Percentiles rank a stretch among this genome's conserved stretches.
phyloP scores from a whole-genome alignment of 148 eudicot genomes.

The Vaccinium corymbosum region DNA sequence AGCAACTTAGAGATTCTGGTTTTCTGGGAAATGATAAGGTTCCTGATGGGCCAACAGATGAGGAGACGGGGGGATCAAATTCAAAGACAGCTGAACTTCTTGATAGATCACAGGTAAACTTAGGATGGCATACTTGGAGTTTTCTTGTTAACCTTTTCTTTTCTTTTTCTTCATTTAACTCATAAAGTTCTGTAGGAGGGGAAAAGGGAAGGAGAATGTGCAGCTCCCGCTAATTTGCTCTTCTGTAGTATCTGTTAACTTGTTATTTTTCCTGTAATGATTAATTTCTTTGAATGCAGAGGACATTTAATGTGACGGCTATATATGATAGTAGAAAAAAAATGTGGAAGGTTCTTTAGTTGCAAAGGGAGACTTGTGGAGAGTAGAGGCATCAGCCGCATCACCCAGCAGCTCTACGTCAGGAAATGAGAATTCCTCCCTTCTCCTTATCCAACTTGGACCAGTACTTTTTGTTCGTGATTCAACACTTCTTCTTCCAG shows the following conservation, averaged over 20 bases:
- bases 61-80: slow-evolving; percentile 53
- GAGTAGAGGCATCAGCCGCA: slow-evolving; percentile 58
- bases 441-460: slow-evolving; percentile 95
- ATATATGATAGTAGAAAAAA: slow-evolving; percentile 79
- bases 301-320: slow-evolving; percentile 68
- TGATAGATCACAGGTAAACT: slow-evolving; percentile 64
- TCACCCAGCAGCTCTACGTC: slow-evolving; percentile 79
- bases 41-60: slow-evolving; percentile 37
- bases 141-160: neutral
- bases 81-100: slow-evolving; percentile 55
- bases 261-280: slow-evolving; percentile 7
- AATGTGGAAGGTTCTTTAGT: slow-evolving; percentile 75
- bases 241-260: neutral
- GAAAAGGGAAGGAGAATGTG: neutral
- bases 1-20: slow-evolving; percentile 56
- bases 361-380: slow-evolving; percentile 93
- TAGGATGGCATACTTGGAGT: neutral
- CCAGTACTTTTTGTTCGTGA: slow-evolving; percentile 90
- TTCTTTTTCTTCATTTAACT: neutral
- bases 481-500: slow-evolving; percentile 88
- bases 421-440: slow-evolving; percentile 66
- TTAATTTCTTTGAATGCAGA: slow-evolving; percentile 35
- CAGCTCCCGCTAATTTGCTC: neutral
- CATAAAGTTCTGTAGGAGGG: neutral
- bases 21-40: slow-evolving; percentile 42